phyloP scores from a whole-genome alignment of 2,329 filamentous ascomycete genomes.

The Colletotrichum sansevieriae region DNA sequence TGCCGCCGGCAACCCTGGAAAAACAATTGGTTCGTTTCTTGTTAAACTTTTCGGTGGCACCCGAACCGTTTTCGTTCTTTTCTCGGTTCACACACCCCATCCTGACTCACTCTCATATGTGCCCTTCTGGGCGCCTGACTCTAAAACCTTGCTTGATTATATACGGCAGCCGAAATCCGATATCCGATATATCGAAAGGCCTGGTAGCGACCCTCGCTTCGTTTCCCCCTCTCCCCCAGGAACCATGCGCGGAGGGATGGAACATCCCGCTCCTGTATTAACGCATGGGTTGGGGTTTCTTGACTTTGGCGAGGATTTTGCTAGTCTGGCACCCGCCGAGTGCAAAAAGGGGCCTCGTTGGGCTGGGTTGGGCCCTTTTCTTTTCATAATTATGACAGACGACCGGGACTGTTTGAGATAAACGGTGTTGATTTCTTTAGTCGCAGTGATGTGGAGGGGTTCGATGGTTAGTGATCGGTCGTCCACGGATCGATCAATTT shows the following conservation, averaged over 20 bases:
- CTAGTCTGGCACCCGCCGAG: too few species aligned
- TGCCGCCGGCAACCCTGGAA: neutral
- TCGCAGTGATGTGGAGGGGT: too few species aligned
- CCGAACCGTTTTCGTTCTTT: neutral
- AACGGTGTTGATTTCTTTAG: too few species aligned
- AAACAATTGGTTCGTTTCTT: constrained; percentile 2
- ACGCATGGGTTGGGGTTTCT: constrained; percentile 2
- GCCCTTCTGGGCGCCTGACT: neutral
- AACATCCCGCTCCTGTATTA: neutral
- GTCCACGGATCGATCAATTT: neutral
- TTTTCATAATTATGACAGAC: too few species aligned
- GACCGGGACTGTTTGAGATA: too few species aligned
- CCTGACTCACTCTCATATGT: neutral
- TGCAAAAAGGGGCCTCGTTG: neutral
- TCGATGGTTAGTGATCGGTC: neutral
- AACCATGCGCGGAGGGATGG: too few species aligned
- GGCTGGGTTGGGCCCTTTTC: neutral
- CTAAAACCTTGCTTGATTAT: neutral
- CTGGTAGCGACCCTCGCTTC: neutral
- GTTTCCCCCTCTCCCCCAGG: too few species aligned
- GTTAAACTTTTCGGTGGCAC: neutral
- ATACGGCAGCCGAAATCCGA: neutral
- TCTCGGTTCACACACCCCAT: neutral
- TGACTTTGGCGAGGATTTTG: too few species aligned
- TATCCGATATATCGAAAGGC: neutral